Conservation (phyloP, 2,329 filamentous ascomycete genomes). For the Coniochaeta sp. region DNA sequence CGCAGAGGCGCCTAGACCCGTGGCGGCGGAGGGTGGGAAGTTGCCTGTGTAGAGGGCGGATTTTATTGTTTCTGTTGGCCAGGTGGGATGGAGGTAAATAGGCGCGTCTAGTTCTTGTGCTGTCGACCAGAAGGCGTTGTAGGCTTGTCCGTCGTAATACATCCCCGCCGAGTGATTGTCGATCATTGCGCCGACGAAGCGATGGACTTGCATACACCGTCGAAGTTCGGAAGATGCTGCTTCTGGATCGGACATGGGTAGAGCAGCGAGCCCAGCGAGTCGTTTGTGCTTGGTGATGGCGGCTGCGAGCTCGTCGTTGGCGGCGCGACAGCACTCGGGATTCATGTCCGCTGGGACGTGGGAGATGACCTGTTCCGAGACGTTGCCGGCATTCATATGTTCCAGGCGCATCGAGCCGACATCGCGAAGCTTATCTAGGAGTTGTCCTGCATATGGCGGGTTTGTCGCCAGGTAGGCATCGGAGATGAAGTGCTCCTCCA, state of each 20-base stretch:
- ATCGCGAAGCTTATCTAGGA: slow-evolving; percentile 7
- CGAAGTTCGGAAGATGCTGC: slow-evolving; percentile 31
- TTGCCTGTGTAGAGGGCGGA: slow-evolving; percentile 18
- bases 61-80: slow-evolving; percentile 18
- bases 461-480: slow-evolving; percentile 4
- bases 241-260: slow-evolving; percentile 20
- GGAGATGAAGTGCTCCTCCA: slow-evolving; percentile 30
- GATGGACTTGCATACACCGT: slow-evolving; percentile 30
- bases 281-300: slow-evolving; percentile 5
- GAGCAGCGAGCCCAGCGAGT: slow-evolving; percentile 16
- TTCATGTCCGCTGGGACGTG: slow-evolving; percentile 11
- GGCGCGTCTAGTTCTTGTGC: slow-evolving; percentile 30
- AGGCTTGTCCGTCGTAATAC: slow-evolving; percentile 33
- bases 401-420: slow-evolving; percentile 12
- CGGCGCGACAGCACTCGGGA: slow-evolving; percentile 5
- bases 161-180: slow-evolving; percentile 27
- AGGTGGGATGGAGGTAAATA: slow-evolving; percentile 31
- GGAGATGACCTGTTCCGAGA: slow-evolving; percentile 11
- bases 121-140: slow-evolving; percentile 28
- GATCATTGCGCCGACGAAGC: slow-evolving; percentile 38
- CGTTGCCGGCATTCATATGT: slow-evolving; percentile 11
- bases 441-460: neutral
- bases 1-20: slow-evolving; percentile 28
- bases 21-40: slow-evolving; percentile 15
- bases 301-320: slow-evolving; percentile 11